These are phyloP conservation scores for Coniochaeta sp. DNA, from an alignment of 2,329 filamentous ascomycete species.

Conservation along the genomic window DNA sequence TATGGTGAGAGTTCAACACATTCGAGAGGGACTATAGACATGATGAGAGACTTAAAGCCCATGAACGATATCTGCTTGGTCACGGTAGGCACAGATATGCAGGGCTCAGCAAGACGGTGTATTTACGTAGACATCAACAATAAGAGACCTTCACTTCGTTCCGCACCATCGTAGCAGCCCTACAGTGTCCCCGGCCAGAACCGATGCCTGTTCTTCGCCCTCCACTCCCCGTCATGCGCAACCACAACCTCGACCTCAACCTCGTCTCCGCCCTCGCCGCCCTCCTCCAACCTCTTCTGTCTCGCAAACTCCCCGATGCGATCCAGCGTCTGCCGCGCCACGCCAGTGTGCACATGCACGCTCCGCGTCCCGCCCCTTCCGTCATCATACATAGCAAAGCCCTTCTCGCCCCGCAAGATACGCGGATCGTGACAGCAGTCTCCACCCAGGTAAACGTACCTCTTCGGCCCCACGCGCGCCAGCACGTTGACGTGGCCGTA, in stretches of 20 bases:
- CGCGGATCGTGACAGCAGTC: constrained; percentile 46
- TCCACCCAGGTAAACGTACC: constrained; percentile 41
- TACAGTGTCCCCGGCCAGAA: constrained; percentile 19
- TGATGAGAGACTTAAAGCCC: too few species aligned
- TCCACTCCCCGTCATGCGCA: constrained; percentile 42
- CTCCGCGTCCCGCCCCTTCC: constrained; percentile 33
- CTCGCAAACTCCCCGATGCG: constrained; percentile 28
- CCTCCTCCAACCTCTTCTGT: constrained; percentile 14
- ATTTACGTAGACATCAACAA: too few species aligned
- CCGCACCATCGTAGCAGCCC: too few species aligned
- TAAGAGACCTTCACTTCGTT: too few species aligned
- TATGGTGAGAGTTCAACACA: too few species aligned
- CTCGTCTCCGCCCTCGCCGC: constrained; percentile 10
- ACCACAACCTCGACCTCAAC: constrained; percentile 44
- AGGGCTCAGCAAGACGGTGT: too few species aligned
- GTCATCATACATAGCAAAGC: constrained; percentile 41
- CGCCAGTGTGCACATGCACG: constrained; percentile 39
- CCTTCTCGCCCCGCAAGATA: constrained; percentile 41
- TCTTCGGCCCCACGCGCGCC: constrained; percentile 24
- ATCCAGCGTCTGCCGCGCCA: constrained; percentile 33
- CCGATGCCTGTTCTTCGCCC: constrained; percentile 24
- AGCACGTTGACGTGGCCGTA: constrained; percentile 44
- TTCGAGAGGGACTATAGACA: too few species aligned
- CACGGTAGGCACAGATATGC: too few species aligned
- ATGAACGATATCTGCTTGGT: too few species aligned